Evolutionary conservation across 1,284 basidiomycete genomes (phyloP), one percentile per base, ranked within the genome.

Genomic region (Cutaneotrichosporon curvatum): DNA sequence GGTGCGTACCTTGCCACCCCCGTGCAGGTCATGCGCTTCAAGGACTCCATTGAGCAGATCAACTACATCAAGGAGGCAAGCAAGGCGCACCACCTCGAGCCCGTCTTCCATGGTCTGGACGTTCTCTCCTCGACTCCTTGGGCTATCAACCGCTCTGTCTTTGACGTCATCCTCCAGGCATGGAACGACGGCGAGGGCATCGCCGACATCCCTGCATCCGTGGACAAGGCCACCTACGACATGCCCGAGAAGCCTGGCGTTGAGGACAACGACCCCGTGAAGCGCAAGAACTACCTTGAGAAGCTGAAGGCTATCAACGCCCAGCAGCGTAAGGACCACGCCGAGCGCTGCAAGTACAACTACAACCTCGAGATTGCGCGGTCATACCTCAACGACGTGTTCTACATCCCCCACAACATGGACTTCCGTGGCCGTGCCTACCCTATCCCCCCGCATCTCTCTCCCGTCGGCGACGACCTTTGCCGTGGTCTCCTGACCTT

Each of bases 371-470:
- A 97, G 72, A 95, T 98, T 61, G 94, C 94, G 2, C 79, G 88
- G 48, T 84, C 91, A 25, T 69, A 64, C 52, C 48, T 69, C 33
- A 62, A 67, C 57, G 65, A 97, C 62, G 81, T 76, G 0, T 85
- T 98, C 69, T 98, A 91, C 73, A 79, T 95, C 53, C 94, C 94
- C 0, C 95, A 98, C 73, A 97, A 96, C 71, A 78, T 98, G 63
- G 95, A 99, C 71, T 99, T 98, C 80, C 83, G 94, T 54, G 95
- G 95, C 4, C 84, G 94, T 44, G 91, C 94, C 1, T 99, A 99
- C 66, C 94, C 95, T 3, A 84, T 97, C 43, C 92, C 95, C 0
- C 90, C 94, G 2, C 89, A 97, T 74, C 76, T 99, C 51, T 92
- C 85, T 62, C 95, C 98, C 62, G 87, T 97, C 45, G 94, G 94